Percentiles rank a stretch among this genome's conserved stretches.
Evolutionary conservation across 257 asterid genomes (phyloP).

Genomic region (Capsicum rhomboideum): DNA sequence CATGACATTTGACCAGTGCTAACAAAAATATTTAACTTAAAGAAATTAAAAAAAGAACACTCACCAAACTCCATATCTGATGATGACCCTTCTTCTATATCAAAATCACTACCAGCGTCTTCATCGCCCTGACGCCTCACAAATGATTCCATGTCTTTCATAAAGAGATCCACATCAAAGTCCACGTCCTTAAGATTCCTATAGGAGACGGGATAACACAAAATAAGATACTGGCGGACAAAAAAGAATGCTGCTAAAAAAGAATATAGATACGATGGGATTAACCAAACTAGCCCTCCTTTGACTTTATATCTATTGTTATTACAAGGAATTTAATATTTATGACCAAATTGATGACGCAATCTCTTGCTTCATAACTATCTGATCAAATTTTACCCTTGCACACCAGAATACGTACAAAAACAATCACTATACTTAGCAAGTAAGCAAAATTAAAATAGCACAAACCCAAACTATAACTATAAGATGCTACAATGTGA

Average conservation of each 20-base stretch:
- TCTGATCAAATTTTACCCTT: background rate
- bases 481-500: background rate
- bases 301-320: background rate
- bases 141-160: slow-evolving; percentile 75
- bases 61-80: slow-evolving; percentile 85
- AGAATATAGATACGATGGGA: background rate
- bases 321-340: background rate
- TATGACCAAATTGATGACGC: background rate
- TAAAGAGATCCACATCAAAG: slow-evolving; percentile 73
- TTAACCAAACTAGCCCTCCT: background rate
- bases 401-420: background rate
- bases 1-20: background rate
- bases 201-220: slow-evolving; percentile 10
- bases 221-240: background rate
- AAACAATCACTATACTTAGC: background rate
- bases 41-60: background rate
- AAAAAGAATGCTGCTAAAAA: background rate
- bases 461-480: background rate
- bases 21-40: background rate
- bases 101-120: slow-evolving; percentile 38
- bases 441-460: background rate
- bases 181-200: slow-evolving; percentile 53
- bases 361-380: background rate
- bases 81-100: slow-evolving; percentile 52
- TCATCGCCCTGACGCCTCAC: slow-evolving; percentile 40